Base-by-base conservation (phyloP, 768 basidiomycete genomes). In the Mycena vitilis region DNA sequence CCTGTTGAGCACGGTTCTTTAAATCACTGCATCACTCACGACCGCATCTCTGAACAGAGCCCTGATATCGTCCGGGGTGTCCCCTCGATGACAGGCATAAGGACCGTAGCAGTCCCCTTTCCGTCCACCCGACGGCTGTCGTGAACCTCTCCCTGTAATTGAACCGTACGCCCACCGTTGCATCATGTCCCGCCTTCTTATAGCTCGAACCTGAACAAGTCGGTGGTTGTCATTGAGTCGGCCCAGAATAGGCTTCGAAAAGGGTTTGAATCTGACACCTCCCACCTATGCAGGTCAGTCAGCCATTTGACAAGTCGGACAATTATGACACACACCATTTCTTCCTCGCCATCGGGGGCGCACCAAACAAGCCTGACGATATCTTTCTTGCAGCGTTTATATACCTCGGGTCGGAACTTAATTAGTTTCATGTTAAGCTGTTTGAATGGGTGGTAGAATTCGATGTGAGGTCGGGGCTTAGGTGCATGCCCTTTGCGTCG, bases 121-220 rank as follows among this genome's bases (percentile, higher is more conserved):
- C 4, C n/a, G n/a, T 4, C 47, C 59, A 7, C 36, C 36, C 2
- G 20, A 8, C 15, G 47, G n/a, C 6, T 49, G 45, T 5, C 59
- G 4, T 4, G 45, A 23, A 12, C 59, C 59, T 13, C n/a, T 9
- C 2, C 18, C 36, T 7, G 48, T 60, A 47, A 60, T 60, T 2
- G 9, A 49, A 15, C 59, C 59, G 23, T 60, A 60, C 15, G 59
- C 36, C 59, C 59, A 60, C 10, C n/a, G 3, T 36, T 60, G 25
- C 59, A 60, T 37, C 2, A 23, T 44, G 2, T 5, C 36, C 2
- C 59, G 47, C 2, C 59, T 12, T 22, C 47, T 4, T 1, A 60
- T 38, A 4, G n/a, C 20, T 2, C 44, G 25, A 4, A 60, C 59
- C 11, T 38, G 36, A 2, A 60, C 45, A 4, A n/a, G 48, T 2